Conservation (phyloP, 2,329 filamentous ascomycete genomes). For the Aspergillus novofumigatus region DNA sequence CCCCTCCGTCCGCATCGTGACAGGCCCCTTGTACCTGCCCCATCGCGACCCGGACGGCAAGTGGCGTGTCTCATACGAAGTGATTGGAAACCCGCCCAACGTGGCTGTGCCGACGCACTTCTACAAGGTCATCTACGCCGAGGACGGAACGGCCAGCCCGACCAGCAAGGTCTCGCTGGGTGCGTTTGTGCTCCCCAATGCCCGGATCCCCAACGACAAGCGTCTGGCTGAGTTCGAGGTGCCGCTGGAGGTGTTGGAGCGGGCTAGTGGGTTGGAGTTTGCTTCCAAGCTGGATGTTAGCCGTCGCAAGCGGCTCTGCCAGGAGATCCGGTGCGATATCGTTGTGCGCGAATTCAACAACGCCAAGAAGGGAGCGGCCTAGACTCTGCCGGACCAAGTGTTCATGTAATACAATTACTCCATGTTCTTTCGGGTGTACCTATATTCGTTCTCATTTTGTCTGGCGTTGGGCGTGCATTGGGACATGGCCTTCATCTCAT, state of each 20-base stretch:
- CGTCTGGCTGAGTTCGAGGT: conserved; percentile 91
- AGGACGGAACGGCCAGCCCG: conserved; percentile 62
- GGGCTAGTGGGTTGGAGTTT: conserved; percentile 89
- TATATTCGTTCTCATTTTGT: background rate
- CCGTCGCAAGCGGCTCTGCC: conserved; percentile 74
- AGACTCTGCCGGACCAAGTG: background rate
- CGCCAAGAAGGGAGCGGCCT: conserved; percentile 45
- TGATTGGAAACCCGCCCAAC: conserved; percentile 88
- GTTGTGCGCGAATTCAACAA: conserved; percentile 74
- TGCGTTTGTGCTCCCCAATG: conserved; percentile 94
- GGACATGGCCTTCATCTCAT: background rate
- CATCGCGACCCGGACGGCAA: conserved; percentile 84
- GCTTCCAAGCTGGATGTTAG: conserved; percentile 69
- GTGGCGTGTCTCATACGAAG: conserved; percentile 93
- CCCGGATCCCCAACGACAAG: conserved; percentile 79
- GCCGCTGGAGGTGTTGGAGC: conserved; percentile 85
- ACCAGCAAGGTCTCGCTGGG: conserved; percentile 77
- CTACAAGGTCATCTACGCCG: conserved; percentile 97
- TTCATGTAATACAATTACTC: background rate
- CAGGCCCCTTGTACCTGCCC: conserved; percentile 88
- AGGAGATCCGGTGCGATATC: conserved; percentile 79
- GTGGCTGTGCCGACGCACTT: conserved; percentile 97
- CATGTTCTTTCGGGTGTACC: background rate
- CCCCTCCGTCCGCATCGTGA: conserved; percentile 85
- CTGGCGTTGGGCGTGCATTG: background rate